These are phyloP conservation scores for Leccinum solheimii DNA, from an alignment of 1,284 basidiomycete genomes.

Conservation along the genomic window DNA sequence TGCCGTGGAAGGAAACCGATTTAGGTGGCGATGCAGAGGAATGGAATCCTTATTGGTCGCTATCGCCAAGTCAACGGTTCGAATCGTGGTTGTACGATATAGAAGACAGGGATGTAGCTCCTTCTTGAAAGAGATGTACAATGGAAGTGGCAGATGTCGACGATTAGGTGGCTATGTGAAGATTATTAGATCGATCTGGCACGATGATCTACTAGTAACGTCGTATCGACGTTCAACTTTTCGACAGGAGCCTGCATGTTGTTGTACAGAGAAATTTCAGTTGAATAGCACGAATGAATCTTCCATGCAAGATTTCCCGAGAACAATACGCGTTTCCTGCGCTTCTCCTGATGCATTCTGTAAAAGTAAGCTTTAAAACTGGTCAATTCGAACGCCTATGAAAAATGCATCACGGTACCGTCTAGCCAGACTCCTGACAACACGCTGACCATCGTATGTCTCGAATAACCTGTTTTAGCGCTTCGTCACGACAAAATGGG, in stretches of 20 bases:
- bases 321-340: background rate
- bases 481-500: background rate
- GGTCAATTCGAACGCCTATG: background rate
- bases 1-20: background rate
- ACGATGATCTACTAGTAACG: background rate
- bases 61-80: background rate
- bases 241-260: background rate
- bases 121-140: background rate
- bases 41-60: background rate
- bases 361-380: background rate
- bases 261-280: background rate
- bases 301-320: background rate
- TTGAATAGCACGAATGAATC: background rate
- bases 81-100: background rate
- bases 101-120: background rate
- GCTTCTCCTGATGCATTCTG: background rate
- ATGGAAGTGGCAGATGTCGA: background rate
- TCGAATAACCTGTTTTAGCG: background rate
- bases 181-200: background rate
- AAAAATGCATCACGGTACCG: background rate
- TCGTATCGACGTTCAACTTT: background rate
- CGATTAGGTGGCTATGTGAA: background rate
- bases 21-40: background rate
- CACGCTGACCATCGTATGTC: background rate
- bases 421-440: background rate